Conservation (phyloP, 768 basidiomycete genomes). For the Leccinum longicurvipes region DNA sequence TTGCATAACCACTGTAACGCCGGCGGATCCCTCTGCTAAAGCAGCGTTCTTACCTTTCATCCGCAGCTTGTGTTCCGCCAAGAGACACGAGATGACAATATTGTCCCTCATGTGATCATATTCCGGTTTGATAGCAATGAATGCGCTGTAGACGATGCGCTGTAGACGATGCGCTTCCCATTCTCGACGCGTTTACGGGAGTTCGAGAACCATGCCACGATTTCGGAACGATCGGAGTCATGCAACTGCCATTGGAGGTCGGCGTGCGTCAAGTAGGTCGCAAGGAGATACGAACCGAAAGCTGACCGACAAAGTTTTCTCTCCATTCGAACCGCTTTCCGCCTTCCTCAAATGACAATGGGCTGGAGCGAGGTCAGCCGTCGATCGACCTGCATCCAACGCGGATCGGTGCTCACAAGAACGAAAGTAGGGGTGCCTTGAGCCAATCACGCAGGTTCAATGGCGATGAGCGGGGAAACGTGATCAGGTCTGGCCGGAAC, state of each 20-base stretch:
- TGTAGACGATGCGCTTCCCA: neutral
- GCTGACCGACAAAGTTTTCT: slow-evolving; percentile 1
- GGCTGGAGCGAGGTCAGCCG: neutral
- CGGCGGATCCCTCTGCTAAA: neutral
- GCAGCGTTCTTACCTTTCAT: neutral
- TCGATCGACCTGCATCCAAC: neutral
- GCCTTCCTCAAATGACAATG: neutral
- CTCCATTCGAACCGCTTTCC: slow-evolving; percentile 1
- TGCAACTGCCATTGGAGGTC: neutral
- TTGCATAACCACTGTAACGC: too few relatives aligned
- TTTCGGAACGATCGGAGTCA: neutral
- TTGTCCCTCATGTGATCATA: neutral
- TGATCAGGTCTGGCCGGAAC: slow-evolving; percentile 1
- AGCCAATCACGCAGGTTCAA: slow-evolving; percentile 1
- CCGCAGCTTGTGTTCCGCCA: neutral
- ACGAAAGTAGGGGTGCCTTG: neutral
- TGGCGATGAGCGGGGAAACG: neutral
- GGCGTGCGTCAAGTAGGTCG: too few relatives aligned
- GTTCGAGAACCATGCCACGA: neutral
- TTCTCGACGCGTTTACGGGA: neutral
- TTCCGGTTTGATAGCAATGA: slow-evolving; percentile 3
- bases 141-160: neutral
- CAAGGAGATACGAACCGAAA: neutral
- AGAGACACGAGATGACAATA: slow-evolving; percentile 2
- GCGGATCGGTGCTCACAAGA: neutral